phyloP scores from a whole-genome alignment of 1,139 yeast genomes.

The Yamadazyma conglobata region DNA sequence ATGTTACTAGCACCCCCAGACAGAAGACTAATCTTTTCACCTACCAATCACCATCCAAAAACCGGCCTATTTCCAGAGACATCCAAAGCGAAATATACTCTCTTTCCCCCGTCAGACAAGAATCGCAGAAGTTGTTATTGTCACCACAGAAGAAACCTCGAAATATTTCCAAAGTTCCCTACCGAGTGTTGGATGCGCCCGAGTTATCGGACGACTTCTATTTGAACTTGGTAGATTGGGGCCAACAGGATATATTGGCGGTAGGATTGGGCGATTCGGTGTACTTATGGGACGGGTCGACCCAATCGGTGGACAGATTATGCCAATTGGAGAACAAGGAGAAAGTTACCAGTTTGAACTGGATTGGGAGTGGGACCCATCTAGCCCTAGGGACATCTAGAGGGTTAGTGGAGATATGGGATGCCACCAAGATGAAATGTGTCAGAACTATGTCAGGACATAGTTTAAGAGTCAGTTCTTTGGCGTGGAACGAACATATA shows the following conservation, averaged over 20 bases:
- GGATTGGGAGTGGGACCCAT: conserved; percentile 96
- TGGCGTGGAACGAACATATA: conserved; percentile 94
- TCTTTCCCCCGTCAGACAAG: conserved; percentile 84
- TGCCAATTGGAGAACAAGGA: conserved; percentile 67
- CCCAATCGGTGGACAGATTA: conserved; percentile 79
- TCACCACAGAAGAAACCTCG: conserved; percentile 82
- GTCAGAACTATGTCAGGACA: conserved; percentile 94
- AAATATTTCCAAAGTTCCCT: conserved; percentile 80
- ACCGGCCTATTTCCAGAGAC: conserved; percentile 57
- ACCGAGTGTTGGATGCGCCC: conserved; percentile 94
- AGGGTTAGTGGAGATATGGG: conserved; percentile 95
- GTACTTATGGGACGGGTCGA: conserved; percentile 85
- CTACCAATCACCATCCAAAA: conserved; percentile 65
- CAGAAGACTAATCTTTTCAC: conserved; percentile 58
- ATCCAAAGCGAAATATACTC: conserved; percentile 75
- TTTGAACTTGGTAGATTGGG: conserved; percentile 93
- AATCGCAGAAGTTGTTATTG: conserved; percentile 71
- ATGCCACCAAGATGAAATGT: conserved; percentile 79
- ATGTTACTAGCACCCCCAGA: conserved; percentile 40
- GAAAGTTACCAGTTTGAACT: conserved; percentile 74
- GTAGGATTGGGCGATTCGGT: conserved; percentile 90
- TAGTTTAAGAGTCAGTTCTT: conserved; percentile 73
- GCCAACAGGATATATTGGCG: conserved; percentile 80
- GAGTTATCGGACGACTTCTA: conserved; percentile 93
- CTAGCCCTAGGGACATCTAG: conserved; percentile 85